Evolutionary conservation across 768 basidiomycete genomes (phyloP).

Genomic region (Ramaria sp.): DNA sequence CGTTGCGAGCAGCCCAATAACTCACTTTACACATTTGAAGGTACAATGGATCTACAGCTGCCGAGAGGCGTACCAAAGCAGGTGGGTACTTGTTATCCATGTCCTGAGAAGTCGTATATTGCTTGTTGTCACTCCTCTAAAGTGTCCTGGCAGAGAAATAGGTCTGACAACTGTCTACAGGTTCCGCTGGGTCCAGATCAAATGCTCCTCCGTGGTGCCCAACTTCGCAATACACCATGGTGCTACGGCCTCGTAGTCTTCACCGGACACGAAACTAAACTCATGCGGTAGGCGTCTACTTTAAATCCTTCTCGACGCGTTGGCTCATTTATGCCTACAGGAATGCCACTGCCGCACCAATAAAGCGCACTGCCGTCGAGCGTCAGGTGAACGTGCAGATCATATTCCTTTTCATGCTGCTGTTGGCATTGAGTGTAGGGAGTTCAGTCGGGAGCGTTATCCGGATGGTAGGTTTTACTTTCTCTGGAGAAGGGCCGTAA

Average conservation of each 20-base stretch:
- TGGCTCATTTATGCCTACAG: constrained; percentile 28
- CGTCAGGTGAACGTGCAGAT: constrained; percentile 94
- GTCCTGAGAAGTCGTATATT: too few species aligned
- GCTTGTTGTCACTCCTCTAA: too few species aligned
- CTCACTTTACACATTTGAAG: constrained; percentile 93
- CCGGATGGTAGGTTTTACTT: constrained; percentile 40
- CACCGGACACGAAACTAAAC: constrained; percentile 95
- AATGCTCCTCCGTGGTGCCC: constrained; percentile 86
- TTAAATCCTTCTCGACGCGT: neutral
- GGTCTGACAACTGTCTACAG: constrained; percentile 53
- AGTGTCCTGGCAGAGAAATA: too few species aligned
- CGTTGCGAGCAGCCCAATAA: constrained; percentile 97
- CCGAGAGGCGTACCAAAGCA: constrained; percentile 21
- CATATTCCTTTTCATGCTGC: constrained; percentile 82
- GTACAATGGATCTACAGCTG: constrained; percentile 20
- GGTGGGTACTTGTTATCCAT: constrained; percentile 36
- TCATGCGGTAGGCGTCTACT: constrained; percentile 96
- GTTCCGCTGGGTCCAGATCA: constrained; percentile 93
- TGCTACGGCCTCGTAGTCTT: constrained; percentile 89
- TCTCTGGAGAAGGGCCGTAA: neutral
- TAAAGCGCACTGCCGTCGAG: constrained; percentile 95
- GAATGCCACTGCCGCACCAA: constrained; percentile 57
- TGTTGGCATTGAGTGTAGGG: constrained; percentile 79
- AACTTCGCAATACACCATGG: constrained; percentile 94
- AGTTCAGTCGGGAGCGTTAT: constrained; percentile 91